Evolutionary conservation across 306 rosid species (phyloP), one percentile per base, ranked within the genome.

Genomic region (Luffa acutangula): DNA sequence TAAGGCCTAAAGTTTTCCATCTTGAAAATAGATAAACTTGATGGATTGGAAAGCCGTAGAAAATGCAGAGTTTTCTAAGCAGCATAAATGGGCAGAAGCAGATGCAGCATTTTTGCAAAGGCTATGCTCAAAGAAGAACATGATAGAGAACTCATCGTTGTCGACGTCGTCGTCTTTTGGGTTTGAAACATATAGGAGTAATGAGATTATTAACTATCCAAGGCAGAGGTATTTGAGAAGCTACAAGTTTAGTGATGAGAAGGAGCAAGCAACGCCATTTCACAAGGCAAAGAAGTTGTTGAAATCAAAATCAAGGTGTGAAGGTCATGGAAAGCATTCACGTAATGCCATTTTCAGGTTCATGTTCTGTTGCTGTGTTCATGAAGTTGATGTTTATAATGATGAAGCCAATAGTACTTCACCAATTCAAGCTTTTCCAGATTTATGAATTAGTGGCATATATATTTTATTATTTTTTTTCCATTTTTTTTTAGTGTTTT

Each of bases 141-240:
- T 12, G 3, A 33, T 14, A 5, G 18, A 12, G 69, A 62, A 11
- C 0, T 59, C 17, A 9, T 59, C 65, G 25, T 5, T 0, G 10
- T 60, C 18, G 1, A 9, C 52, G 10, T 25, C 66, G 2, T 25
- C 37, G 0, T 10, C 9, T 17, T 70, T 45, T 6, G 18, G 37
- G 4, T 2, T 21, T 5, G 76, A 70, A 70, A 45, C 37, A 43
- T 2, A 43, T 2, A 6, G n/a, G 0, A 21, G n/a, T 33, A 31
- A 15, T 15, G 77, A 73, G 41, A 48, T 49, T 2, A 25, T 46
- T 31, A 73, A 49, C 25, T 7, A 48, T 49, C 4, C 43, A 1
- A 73, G 77, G 25, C 77, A 73, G 49, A 48, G 77, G 43, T 73
- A 21, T 31, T 49, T 73, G 43, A 73, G 77, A 73, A 73, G 77